Evolutionary conservation across 192 early-diverging fungal species (phyloP).

Genomic region (Coemansia sp.): DNA sequence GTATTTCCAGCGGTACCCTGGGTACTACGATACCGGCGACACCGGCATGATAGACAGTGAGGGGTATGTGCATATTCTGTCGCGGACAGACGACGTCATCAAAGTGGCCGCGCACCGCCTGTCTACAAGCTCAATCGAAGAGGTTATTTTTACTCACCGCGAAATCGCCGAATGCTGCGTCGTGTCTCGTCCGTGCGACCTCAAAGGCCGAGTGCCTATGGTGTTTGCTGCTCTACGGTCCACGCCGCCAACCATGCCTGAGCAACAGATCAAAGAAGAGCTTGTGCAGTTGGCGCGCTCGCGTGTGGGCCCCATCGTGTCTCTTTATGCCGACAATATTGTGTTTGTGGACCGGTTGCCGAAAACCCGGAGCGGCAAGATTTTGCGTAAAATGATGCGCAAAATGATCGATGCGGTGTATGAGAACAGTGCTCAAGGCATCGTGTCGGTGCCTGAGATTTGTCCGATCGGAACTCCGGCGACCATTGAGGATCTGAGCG

Average conservation of each 20-base stretch:
- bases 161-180: conserved; percentile 70
- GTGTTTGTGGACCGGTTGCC: conserved; percentile 68
- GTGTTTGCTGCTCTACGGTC: conserved; percentile 58
- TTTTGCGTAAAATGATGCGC: conserved; percentile 74
- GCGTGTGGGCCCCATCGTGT: conserved; percentile 80
- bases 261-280: conserved; percentile 43
- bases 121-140: conserved; percentile 75
- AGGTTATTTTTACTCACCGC: conserved; percentile 65
- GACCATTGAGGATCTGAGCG: conserved; percentile 77
- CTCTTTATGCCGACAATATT: conserved; percentile 67
- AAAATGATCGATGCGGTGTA: conserved; percentile 67
- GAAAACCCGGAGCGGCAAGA: conserved; percentile 85
- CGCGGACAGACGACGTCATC: conserved; percentile 76
- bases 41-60: conserved; percentile 75
- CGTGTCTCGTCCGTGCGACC: conserved; percentile 61
- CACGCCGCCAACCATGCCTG: conserved; percentile 1
- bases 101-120: conserved; percentile 87
- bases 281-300: conserved; percentile 62
- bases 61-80: conserved; percentile 70
- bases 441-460: conserved; percentile 1
- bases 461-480: conserved; percentile 62
- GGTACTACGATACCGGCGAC: conserved; percentile 82
- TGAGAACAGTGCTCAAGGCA: conserved; percentile 28
- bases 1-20: conserved; percentile 76
- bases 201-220: conserved; percentile 70